These are phyloP conservation scores for Lentinus brumalis DNA, from an alignment of 768 basidiomycete genomes.

Conservation along the genomic window DNA sequence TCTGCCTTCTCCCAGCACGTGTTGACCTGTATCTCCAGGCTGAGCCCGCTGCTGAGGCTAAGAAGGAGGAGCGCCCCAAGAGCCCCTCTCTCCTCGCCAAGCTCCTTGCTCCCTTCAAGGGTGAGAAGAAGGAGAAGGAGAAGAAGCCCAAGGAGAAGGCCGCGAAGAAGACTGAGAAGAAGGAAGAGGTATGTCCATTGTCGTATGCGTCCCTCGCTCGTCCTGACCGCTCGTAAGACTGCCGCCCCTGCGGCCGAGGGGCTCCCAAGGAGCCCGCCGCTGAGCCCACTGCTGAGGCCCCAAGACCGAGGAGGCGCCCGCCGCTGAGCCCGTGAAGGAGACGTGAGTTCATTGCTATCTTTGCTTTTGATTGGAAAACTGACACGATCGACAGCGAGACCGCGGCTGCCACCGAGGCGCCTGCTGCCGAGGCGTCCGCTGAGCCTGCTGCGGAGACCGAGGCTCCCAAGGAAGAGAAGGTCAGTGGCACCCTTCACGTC, in stretches of 20 bases:
- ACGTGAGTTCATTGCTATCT: constrained; percentile 47
- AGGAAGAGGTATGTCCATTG: constrained; percentile 49
- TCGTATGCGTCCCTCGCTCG: neutral
- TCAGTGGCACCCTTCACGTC: constrained; percentile 23
- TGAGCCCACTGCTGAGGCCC: constrained; percentile 45
- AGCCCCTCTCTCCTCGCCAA: constrained; percentile 77
- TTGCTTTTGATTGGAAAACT: neutral
- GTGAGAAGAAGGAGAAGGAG: constrained; percentile 48
- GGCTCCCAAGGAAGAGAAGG: constrained; percentile 66
- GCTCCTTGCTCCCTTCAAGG: constrained; percentile 79
- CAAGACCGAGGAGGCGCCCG: constrained; percentile 30
- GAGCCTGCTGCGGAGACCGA: constrained; percentile 40
- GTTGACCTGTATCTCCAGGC: constrained; percentile 31
- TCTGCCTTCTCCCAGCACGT: neutral
- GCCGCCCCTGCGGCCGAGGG: constrained; percentile 41
- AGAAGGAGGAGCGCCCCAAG: constrained; percentile 83
- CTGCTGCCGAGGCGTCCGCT: constrained; percentile 32
- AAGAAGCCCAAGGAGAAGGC: constrained; percentile 69
- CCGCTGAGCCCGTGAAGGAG: constrained; percentile 68
- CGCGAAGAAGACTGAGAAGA: constrained; percentile 83
- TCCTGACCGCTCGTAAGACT: constrained; percentile 19
- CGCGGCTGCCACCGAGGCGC: constrained; percentile 37
- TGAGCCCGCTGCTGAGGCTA: constrained; percentile 49
- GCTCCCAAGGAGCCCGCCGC: constrained; percentile 41
- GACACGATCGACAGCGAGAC: constrained; percentile 42